A percentile compares a stretch with the other conserved stretches of the same genome.
Conservation (phyloP, 345 rosid species). For the Passiflora organensis region DNA sequence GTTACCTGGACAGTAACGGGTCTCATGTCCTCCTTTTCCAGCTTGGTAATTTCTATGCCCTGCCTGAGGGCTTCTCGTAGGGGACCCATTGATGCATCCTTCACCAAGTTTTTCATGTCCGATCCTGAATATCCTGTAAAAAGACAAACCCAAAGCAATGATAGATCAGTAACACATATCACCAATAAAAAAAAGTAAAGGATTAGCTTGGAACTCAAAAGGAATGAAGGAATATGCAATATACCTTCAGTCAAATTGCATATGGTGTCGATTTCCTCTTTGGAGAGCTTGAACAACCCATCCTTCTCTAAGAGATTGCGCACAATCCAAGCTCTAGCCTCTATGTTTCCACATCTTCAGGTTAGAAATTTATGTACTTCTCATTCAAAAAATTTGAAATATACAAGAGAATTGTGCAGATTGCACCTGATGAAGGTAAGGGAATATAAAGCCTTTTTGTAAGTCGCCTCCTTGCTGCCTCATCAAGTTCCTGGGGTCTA, state of each 20-base stretch:
- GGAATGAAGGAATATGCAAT: background rate
- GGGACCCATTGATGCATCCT: slow-evolving; percentile 98
- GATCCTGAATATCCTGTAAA: slow-evolving; percentile 87
- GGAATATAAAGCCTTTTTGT: slow-evolving; percentile 91
- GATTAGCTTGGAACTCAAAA: background rate
- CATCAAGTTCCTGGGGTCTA: slow-evolving; percentile 98
- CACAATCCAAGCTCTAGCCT: slow-evolving; percentile 93
- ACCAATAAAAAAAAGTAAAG: slow-evolving; percentile 2
- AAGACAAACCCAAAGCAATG: background rate
- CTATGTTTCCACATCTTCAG: slow-evolving; percentile 35
- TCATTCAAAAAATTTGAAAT: slow-evolving; percentile 9
- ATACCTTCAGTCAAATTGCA: slow-evolving; percentile 80
- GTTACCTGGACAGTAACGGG: slow-evolving; percentile 68
- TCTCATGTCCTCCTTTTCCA: slow-evolving; percentile 81
- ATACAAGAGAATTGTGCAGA: slow-evolving; percentile 5
- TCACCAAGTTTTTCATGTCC: slow-evolving; percentile 94
- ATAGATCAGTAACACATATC: background rate
- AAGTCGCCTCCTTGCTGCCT: slow-evolving; percentile 94
- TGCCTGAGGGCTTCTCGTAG: slow-evolving; percentile 84
- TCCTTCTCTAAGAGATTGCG: slow-evolving; percentile 80
- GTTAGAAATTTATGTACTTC: slow-evolving; percentile 12
- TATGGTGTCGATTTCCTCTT: slow-evolving; percentile 59
- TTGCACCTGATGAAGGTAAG: slow-evolving; percentile 81
- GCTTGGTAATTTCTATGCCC: slow-evolving; percentile 76
- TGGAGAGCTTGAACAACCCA: slow-evolving; percentile 73